Evolutionary conservation across 2,329 filamentous ascomycete species (phyloP).

Genomic region (Apiospora phragmitis): DNA sequence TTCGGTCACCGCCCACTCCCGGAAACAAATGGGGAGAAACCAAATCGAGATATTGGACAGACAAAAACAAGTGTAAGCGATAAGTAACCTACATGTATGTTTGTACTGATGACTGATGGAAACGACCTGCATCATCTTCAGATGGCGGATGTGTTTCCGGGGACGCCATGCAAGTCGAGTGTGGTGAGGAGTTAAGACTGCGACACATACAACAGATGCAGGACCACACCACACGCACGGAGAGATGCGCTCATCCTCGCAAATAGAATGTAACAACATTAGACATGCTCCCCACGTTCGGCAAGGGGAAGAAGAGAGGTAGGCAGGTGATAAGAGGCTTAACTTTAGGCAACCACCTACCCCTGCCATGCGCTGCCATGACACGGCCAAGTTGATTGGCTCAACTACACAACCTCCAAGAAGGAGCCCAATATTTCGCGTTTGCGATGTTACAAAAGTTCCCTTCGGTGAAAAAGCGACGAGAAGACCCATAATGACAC

Average conservation of each 20-base stretch:
- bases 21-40: neutral
- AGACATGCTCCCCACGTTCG: neutral
- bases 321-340: too few species aligned
- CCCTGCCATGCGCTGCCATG: neutral
- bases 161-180: neutral
- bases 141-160: neutral
- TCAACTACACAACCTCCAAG: neutral
- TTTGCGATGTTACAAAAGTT: neutral
- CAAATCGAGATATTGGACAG: neutral
- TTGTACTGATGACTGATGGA: neutral
- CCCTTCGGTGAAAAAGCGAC: neutral
- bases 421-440: neutral
- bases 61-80: neutral
- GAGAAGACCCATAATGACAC: neutral
- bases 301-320: neutral
- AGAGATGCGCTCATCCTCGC: neutral
- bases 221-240: neutral
- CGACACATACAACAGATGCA: neutral
- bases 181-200: neutral
- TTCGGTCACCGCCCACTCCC: neutral
- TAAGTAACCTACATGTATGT: neutral
- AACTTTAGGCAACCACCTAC: neutral
- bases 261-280: neutral
- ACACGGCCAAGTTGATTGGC: neutral
- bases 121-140: neutral